Percentiles rank a stretch among this genome's conserved stretches.
Evolutionary conservation across 2,329 filamentous ascomycete species (phyloP).

Genomic region (Lachnellula subtilissima): DNA sequence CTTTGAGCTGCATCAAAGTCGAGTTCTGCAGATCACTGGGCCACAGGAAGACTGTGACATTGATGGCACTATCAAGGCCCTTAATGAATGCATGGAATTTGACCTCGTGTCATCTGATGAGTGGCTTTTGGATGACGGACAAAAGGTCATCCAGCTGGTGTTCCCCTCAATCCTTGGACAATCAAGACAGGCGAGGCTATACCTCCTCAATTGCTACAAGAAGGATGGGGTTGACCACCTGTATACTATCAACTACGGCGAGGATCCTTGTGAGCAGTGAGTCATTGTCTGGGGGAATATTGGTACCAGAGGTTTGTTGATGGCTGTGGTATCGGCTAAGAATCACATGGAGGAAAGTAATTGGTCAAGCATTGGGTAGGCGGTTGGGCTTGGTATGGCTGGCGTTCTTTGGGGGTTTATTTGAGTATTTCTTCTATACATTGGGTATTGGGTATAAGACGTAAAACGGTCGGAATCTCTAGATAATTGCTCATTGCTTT

Average conservation of each 20-base stretch:
- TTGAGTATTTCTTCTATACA: too few relatives aligned
- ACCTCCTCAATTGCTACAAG: neutral
- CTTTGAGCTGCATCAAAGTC: conserved; percentile 6
- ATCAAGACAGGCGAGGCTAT: conserved; percentile 5
- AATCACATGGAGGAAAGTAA: too few relatives aligned
- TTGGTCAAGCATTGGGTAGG: too few relatives aligned
- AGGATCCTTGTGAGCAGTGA: neutral
- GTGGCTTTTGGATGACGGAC: neutral
- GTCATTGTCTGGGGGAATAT: neutral
- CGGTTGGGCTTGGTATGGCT: too few relatives aligned
- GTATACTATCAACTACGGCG: neutral
- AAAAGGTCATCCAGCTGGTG: conserved; percentile 1
- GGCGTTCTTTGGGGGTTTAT: too few relatives aligned
- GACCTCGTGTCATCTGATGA: neutral
- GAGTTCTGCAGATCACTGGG: conserved; percentile 11
- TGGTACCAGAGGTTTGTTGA: neutral
- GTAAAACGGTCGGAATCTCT: too few relatives aligned
- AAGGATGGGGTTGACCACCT: neutral
- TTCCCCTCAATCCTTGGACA: conserved; percentile 7
- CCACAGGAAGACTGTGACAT: neutral
- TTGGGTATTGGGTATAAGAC: too few relatives aligned
- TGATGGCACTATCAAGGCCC: neutral
- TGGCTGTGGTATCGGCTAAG: neutral
- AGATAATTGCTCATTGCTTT: too few relatives aligned
- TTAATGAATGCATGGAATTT: conserved; percentile 10